Conservation (phyloP, 2,329 filamentous ascomycete species). For the Colletotrichum costaricense region DNA sequence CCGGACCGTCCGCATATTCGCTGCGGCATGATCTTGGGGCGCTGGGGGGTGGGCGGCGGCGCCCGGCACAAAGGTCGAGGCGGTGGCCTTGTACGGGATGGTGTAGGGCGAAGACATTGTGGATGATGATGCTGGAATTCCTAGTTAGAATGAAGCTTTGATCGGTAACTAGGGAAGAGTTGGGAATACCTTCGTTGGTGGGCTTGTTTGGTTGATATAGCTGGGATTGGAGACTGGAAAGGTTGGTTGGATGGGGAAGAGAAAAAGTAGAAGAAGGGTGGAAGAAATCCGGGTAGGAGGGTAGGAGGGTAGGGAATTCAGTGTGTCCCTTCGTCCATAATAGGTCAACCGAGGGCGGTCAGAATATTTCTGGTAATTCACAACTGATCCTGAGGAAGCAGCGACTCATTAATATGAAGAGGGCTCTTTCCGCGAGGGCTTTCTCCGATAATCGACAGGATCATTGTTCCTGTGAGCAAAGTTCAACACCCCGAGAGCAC, state of each 20-base stretch:
- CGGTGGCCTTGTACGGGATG: constrained; percentile 31
- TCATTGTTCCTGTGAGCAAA: background rate
- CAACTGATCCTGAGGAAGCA: background rate
- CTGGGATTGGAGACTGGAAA: background rate
- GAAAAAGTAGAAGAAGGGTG: background rate
- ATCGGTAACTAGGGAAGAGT: too few relatives aligned
- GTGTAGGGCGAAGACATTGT: constrained; percentile 24
- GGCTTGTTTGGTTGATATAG: background rate
- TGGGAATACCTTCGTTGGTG: background rate
- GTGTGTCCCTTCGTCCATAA: background rate
- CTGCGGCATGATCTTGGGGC: background rate
- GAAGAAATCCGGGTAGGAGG: background rate
- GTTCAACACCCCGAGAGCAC: background rate
- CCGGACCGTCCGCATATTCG: background rate
- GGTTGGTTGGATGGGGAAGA: background rate
- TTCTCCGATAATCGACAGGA: background rate
- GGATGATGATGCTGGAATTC: background rate
- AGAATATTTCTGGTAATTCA: too few relatives aligned
- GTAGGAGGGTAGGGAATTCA: background rate
- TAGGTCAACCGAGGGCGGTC: background rate
- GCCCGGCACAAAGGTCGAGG: background rate
- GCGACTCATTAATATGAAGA: background rate
- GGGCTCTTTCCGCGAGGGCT: background rate
- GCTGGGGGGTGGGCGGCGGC: background rate
- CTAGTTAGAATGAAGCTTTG: background rate